phyloP scores from a whole-genome alignment of 495 filamentous ascomycete species.

The Umbilicaria muhlenbergii region DNA sequence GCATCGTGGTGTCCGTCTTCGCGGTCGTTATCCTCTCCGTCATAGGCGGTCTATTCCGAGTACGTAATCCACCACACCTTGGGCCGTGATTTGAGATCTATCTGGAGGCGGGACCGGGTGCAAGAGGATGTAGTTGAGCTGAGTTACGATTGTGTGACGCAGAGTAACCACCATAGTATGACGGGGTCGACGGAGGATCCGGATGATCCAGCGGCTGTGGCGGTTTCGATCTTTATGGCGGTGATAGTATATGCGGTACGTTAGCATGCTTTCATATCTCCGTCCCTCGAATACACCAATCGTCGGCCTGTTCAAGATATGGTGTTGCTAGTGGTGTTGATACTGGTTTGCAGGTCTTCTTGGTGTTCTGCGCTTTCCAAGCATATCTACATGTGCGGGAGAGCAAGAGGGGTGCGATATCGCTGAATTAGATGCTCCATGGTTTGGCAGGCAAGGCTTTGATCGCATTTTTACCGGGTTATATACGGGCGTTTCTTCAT shows the following conservation, averaged over 20 bases:
- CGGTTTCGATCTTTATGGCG: slow-evolving; percentile 66
- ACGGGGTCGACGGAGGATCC: slow-evolving; percentile 63
- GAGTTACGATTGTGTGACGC: neutral
- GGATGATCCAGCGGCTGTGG: slow-evolving; percentile 57
- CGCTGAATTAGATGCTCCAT: slow-evolving; percentile 31
- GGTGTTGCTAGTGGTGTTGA: neutral
- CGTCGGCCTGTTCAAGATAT: neutral
- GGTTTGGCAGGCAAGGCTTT: neutral
- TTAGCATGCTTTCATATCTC: slow-evolving; percentile 3
- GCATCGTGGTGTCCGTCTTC: slow-evolving; percentile 75
- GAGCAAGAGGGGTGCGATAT: slow-evolving; percentile 68
- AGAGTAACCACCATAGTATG: slow-evolving; percentile 63
- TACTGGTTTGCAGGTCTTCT: slow-evolving; percentile 45
- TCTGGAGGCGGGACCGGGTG: neutral
- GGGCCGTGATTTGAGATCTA: neutral
- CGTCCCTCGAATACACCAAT: neutral
- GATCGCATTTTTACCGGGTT: no score
- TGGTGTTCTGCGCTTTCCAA: slow-evolving; percentile 80
- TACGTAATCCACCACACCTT: slow-evolving; percentile 18
- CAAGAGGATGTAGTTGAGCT: neutral
- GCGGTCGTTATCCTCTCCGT: slow-evolving; percentile 77
- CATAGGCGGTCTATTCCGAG: slow-evolving; percentile 64
- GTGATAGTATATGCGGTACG: slow-evolving; percentile 75
- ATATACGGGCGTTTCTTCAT: neutral
- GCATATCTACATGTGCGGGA: slow-evolving; percentile 64